Base-by-base conservation (phyloP, 2,329 filamentous ascomycete genomes). In the Pseudocercospora musae region DNA sequence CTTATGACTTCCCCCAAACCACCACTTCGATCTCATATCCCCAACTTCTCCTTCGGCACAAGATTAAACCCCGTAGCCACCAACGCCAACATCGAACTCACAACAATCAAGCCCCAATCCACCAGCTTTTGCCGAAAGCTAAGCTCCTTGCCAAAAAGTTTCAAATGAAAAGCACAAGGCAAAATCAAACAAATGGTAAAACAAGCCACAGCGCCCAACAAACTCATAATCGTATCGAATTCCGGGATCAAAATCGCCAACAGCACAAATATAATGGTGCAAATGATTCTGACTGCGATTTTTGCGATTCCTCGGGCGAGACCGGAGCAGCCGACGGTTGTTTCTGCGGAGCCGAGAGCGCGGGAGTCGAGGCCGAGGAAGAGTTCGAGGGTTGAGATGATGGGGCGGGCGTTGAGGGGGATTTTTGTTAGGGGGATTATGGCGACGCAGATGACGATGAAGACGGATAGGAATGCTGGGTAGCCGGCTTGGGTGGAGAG, bases 371-470 rank as follows among this genome's bases (percentile, higher is more conserved):
- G 82, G 50, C 92, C 92, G 63, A 87, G 84, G 61, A 96, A 79
- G 54, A 95, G 86, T 78, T 98, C 95, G 57, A 91, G 77, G 0
- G 92, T 97, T 31, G 88, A 88, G 67, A 96, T 85, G 69, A 98
- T 93, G 10, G 94, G 95, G 1, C 93, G 89, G 8, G 90, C 89
- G 74, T 82, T 84, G 58, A 65, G 65, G 23, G 67, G 67, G n/a
- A 97, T 87, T 78, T 99, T 99, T 37, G 94, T 97, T 57, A 99
- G 80, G 0, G 94, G 95, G 66, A 98, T 96, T 73, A 97, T 92
- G 72, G 89, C 89, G 69, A 98, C 90, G 75, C 93, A 94, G 65
- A 91, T 81, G 67, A 92, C 92, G 75, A 97, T 89, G 68, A 94
- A 81, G 52, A 94, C 78, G n/a, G 87, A 91, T 44, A 96, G 77